Base-by-base conservation (phyloP, 2,329 filamentous ascomycete species). In the Sporothrix inflata region DNA sequence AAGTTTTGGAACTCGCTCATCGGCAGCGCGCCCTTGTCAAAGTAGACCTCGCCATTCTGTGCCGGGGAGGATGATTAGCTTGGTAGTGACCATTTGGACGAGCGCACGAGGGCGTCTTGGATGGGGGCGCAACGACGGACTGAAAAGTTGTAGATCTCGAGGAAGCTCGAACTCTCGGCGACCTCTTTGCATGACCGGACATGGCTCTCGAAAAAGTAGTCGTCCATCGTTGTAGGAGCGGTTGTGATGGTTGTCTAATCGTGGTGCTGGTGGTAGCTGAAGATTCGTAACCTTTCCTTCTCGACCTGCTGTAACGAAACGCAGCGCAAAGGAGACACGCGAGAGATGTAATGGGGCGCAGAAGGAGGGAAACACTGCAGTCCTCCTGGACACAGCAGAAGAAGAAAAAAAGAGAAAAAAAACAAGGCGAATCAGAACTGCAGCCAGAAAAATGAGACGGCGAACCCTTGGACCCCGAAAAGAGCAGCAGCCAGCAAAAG, bases 61-160 rank as follows among this genome's bases (percentile, higher is more conserved):
- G 4, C 24, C 3, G 16, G 16, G 4, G 27, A 67, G 4, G 14
- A 21, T 38, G 16, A 61, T 72, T 70, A 74, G 73, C 21, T 57
- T 16, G 1, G 47, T 19, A 19, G 21, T 16, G 24, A 9, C 27
- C 19, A 24, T 27, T 21, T 27, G 14, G 61, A 42, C n/a, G 61
- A 11, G 16, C 16, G 19, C 16, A 34, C 16, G 45, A 51, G 19
- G 3, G 40, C n/a, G 21, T 16, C 55, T 24, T 7, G 55, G n/a
- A 21, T 12, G 42, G 14, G 40, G 45, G 19, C 19, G 12, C 16
- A 11, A 21, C 38, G 1, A 78, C 85, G 74, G 78, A 89, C 87
- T 77, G 87, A 85, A 75, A 88, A 89, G 75, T 89, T 89, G 76
- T 88, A 83, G 49, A 89, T 86, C 78, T 89, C 86, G 30, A 89